Evolutionary conservation across 2,329 filamentous ascomycete species (phyloP), one percentile per base, ranked within the genome.

Genomic region (Aspergillus fumigatiaffinis): DNA sequence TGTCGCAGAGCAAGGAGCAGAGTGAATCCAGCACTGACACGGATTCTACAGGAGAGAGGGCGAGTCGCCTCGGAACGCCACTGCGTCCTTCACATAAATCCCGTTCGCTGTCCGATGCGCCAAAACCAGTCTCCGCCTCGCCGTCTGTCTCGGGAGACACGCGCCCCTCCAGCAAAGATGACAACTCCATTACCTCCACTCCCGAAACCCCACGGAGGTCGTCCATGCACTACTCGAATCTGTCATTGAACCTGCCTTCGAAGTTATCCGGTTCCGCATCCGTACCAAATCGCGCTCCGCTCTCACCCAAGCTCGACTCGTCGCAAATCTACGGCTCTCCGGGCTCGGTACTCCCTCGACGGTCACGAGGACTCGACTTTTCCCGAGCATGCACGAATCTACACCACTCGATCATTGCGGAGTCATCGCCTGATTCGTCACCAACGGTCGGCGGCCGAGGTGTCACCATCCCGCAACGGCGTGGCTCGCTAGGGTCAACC

Each of bases 341-440:
- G 2, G 88, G 90, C 26, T 95, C 92, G 54, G 89, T 96, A 50
- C 82, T 97, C 7, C 93, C 93, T 20, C 86, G 93, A 62, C 87
- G 92, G 60, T 97, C 92, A 29, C 86, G 93, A 55, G 93, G 93
- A 47, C 81, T 97, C 59, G 93, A 97, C 76, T 97, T 96, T 74
- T 93, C 93, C 44, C 85, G 93, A 64, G 92, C 92, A 10, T 94
- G 91, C 60, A 97, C 93, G 10, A 96, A 92, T 71, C 81, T 99
- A 23, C 94, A 97, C 76, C 94, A 97, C 74, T 97, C 93, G 17
- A 97, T 90, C 0, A 83, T 97, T 8, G 92, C 93, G 55, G 91
- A 96, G 71, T 89, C 90, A 0, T 94, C 90, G 4, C 92, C 92
- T 3, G 92, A 96, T 72, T 94, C 91, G 0, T 97, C 92, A 0